Base-by-base conservation (phyloP, 2,329 filamentous ascomycete species). In the Pyricularia pennisetigena region DNA sequence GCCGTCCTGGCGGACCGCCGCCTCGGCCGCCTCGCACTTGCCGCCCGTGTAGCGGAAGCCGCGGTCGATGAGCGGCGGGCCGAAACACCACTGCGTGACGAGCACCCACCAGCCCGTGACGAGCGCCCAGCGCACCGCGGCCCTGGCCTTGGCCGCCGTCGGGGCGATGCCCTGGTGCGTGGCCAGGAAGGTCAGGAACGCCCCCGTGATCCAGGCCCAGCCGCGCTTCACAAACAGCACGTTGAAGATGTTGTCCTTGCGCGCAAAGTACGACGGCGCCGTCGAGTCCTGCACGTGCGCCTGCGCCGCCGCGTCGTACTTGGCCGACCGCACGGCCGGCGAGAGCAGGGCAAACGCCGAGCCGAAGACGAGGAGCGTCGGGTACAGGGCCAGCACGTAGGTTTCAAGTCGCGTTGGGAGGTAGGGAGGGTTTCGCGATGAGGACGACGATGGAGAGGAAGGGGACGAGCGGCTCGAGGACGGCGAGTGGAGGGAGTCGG, bases 81-180 rank as follows among this genome's bases (percentile, higher is more conserved):
- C 95, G 74, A 99, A 97, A 78, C 89, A 98, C 95, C 95, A 98
- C 81, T 98, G 95, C 71, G 95, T 99, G 23, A 95, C 88, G 57
- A 93, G 80, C 61, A 93, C 82, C 95, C 95, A 99, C 79, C 89
- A 90, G 1, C 79, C 74, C 9, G 95, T 98, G 0, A 93, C 86
- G 9, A 90, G 79, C 0, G 72, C 81, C 83, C 93, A 99, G 65
- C 95, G 85, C 26, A 89, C 66, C 59, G 59, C 59, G 24, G 59
- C 59, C 1, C 82, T 74, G 0, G 91, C 92, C 69, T 12, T 85
- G 67, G 65, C 54, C 12, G 54, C 16, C 16, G 68, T 62, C 73
- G 75, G 32, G 75, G 73, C 49, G 76, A 84, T 70, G 75, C 81
- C 72, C 74, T 90, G 87, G 75, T 97, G 90, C 28, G 88, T 88